Evolutionary conservation across 148 eudicot species (phyloP).

Genomic region (Selenicereus undatus): DNA sequence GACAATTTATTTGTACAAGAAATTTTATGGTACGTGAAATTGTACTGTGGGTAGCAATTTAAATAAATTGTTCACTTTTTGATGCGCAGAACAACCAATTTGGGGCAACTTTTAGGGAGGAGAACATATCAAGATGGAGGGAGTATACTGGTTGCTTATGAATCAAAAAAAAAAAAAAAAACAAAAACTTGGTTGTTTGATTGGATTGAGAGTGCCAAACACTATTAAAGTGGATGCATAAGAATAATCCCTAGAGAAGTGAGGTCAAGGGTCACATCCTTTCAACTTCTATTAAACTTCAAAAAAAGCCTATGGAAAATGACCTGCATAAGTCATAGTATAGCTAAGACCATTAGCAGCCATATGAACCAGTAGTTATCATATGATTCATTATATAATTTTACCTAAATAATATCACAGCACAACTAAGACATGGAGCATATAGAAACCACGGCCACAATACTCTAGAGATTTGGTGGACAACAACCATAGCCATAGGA

Average conservation of each 20-base stretch:
- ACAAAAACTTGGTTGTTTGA: too few species aligned
- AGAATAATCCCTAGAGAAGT: background rate
- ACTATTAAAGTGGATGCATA: too few species aligned
- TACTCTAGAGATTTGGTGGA: constrained; percentile 24
- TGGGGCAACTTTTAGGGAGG: too few species aligned
- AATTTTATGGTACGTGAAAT: too few species aligned
- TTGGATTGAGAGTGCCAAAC: too few species aligned
- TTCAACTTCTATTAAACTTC: background rate
- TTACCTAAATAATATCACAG: background rate
- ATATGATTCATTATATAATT: constrained; percentile 9
- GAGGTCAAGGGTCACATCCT: too few species aligned
- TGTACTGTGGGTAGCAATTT: too few species aligned
- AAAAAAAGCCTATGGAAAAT: constrained; percentile 18
- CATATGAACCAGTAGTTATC: background rate
- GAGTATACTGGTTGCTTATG: too few species aligned
- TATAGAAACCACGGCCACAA: background rate
- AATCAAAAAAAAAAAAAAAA: too few species aligned
- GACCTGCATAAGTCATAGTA: constrained; percentile 7
- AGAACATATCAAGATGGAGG: background rate
- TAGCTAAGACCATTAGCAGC: background rate
- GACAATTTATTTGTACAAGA: too few species aligned
- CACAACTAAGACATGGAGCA: background rate
- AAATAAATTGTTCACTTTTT: too few species aligned
- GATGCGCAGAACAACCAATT: too few species aligned
- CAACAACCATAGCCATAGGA: constrained; percentile 44